phyloP scores from a whole-genome alignment of 768 basidiomycete species.

The Rhodotorula sphaerocarpa region DNA sequence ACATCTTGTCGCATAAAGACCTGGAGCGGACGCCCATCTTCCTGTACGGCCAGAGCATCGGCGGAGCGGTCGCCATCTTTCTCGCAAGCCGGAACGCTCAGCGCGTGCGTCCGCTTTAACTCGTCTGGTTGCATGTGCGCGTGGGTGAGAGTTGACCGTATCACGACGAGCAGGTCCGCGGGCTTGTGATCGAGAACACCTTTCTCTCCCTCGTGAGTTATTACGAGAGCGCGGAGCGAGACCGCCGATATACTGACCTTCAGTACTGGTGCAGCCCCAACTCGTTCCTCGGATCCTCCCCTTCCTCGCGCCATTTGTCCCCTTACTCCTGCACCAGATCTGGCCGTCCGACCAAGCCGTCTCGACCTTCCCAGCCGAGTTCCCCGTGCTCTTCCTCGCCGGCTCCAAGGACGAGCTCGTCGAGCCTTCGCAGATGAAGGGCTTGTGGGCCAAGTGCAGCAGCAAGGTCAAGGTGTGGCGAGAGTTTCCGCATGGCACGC shows the following conservation, averaged over 20 bases:
- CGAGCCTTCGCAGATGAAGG: constrained; percentile 65
- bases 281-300: constrained; percentile 77
- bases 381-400: constrained; percentile 72
- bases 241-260: not conserved
- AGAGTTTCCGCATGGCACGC: constrained; percentile 43
- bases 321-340: constrained; percentile 71
- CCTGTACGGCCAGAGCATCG: constrained; percentile 77
- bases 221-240: not conserved
- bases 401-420: constrained; percentile 66
- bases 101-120: constrained; percentile 48
- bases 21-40: constrained; percentile 63
- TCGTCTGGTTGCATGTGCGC: not conserved
- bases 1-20: constrained; percentile 56
- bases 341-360: constrained; percentile 73
- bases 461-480: constrained; percentile 40
- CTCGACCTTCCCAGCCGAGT: constrained; percentile 43
- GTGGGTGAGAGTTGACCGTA: not conserved
- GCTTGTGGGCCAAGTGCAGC: constrained; percentile 39
- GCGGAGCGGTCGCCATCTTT: constrained; percentile 85
- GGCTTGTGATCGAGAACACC: constrained; percentile 84
- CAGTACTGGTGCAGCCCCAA: constrained; percentile 46
- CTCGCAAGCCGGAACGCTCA: constrained; percentile 68
- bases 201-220: constrained; percentile 62
- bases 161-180: constrained; percentile 52
- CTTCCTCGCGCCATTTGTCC: constrained; percentile 60